A percentile compares a stretch with the other conserved stretches of the same genome.
These are phyloP conservation scores for Mortierella polycephala DNA, from an alignment of 371 early-diverging fungal species.

Conservation along the genomic window DNA sequence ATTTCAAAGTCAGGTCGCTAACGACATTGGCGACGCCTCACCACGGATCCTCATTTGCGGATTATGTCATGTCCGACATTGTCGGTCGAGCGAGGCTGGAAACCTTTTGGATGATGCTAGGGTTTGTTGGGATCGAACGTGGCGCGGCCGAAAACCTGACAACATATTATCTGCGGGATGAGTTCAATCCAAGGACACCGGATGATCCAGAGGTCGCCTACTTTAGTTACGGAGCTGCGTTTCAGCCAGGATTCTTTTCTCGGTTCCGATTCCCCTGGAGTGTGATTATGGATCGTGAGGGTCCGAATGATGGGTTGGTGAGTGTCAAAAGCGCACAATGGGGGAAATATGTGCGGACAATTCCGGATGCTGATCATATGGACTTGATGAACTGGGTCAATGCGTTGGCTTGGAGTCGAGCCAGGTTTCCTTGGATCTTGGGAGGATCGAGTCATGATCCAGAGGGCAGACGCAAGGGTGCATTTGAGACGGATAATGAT, in stretches of 20 bases:
- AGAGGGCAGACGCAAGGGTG: conserved; percentile 43
- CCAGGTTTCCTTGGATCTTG: conserved; percentile 49
- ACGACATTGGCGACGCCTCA: conserved; percentile 94
- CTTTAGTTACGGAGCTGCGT: conserved; percentile 81
- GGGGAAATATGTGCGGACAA: conserved; percentile 85
- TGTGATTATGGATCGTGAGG: conserved; percentile 79
- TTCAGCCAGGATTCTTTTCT: conserved; percentile 55
- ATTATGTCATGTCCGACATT: conserved; percentile 63
- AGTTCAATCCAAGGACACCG: conserved; percentile 89
- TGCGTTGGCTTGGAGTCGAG: conserved; percentile 46
- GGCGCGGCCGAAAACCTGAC: conserved; percentile 76
- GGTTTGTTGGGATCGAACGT: conserved; percentile 34
- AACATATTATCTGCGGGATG: conserved; percentile 79
- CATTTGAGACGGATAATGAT: conserved; percentile 34
- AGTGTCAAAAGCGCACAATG: conserved; percentile 82
- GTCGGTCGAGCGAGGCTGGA: conserved; percentile 31
- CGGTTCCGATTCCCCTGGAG: conserved; percentile 53
- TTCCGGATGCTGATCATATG: conserved; percentile 86
- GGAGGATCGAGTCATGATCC: conserved; percentile 53
- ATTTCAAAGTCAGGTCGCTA: conserved; percentile 76
- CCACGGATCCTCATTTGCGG: conserved; percentile 89
- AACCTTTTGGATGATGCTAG: conserved; percentile 30
- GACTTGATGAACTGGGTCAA: conserved; percentile 70
- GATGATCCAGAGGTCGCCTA: conserved; percentile 81
- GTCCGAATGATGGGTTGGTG: conserved; percentile 93